phyloP scores from a whole-genome alignment of 2,329 filamentous ascomycete species.

The Phaeomoniella chlamydospora region DNA sequence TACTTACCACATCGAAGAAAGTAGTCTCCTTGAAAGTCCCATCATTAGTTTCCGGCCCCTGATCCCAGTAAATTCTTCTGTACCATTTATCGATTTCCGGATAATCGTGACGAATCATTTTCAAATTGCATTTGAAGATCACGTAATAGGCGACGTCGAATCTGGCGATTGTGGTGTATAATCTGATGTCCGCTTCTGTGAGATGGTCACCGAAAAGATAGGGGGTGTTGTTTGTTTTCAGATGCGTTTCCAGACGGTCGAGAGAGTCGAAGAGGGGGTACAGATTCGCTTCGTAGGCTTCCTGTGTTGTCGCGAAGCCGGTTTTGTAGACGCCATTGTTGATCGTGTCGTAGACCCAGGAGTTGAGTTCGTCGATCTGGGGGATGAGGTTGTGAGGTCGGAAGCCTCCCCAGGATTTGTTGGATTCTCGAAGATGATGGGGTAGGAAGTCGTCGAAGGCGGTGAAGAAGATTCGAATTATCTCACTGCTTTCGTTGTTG shows the following conservation, averaged over 20 bases:
- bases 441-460: constrained; percentile 58
- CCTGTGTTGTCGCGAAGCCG: constrained; percentile 65
- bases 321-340: constrained; percentile 44
- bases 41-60: constrained; percentile 17
- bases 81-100: constrained; percentile 31
- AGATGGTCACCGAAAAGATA: constrained; percentile 60
- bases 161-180: constrained; percentile 53
- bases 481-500: constrained; percentile 78
- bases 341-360: constrained; percentile 55
- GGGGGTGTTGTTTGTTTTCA: constrained; percentile 35
- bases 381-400: constrained; percentile 47
- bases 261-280: constrained; percentile 55
- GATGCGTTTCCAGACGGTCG: constrained; percentile 56
- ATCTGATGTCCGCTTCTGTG: constrained; percentile 64
- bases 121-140: constrained; percentile 62
- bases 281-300: constrained; percentile 62
- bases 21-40: constrained; percentile 30
- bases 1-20: constrained; percentile 23
- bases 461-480: constrained; percentile 67
- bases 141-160: constrained; percentile 65
- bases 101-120: constrained; percentile 48
- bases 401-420: constrained; percentile 36
- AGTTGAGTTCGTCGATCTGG: constrained; percentile 60
- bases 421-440: constrained; percentile 39
- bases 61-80: constrained; percentile 26